These are phyloP conservation scores for Saksenaea oblongispora DNA, from an alignment of 371 early-diverging fungal species.

Conservation along the genomic window DNA sequence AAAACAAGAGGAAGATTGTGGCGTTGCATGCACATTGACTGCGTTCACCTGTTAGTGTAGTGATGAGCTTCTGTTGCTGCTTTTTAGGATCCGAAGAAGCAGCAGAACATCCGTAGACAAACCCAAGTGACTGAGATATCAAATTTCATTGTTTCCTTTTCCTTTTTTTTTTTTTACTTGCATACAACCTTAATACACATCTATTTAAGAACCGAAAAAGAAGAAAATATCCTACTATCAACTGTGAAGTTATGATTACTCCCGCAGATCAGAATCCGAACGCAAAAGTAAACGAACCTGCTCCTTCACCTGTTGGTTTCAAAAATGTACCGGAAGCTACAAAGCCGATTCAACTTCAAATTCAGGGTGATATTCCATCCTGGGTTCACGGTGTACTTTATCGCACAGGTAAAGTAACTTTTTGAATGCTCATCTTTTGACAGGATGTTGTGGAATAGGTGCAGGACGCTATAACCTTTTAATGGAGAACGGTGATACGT, in stretches of 20 bases:
- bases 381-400: constrained; percentile 66
- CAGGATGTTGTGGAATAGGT: constrained; percentile 18
- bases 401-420: constrained; percentile 43
- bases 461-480: constrained; percentile 46
- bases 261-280: constrained; percentile 34
- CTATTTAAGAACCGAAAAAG: background rate
- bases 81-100: background rate
- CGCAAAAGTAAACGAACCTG: constrained; percentile 17
- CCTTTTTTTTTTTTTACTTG: background rate
- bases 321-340: constrained; percentile 54
- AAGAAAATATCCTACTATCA: background rate
- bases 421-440: background rate
- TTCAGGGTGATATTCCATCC: constrained; percentile 54
- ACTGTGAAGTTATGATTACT: constrained; percentile 32
- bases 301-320: constrained; percentile 49
- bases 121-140: background rate
- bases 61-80: constrained; percentile 4
- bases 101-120: background rate
- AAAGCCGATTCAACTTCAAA: constrained; percentile 31
- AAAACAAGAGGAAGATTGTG: background rate
- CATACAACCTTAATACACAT: background rate
- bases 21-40: background rate
- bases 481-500: constrained; percentile 49
- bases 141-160: background rate
- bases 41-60: constrained; percentile 1